Evolutionary conservation across 108 stramenopile genomes (phyloP).

Genomic region (Licmophora abbreviata): DNA sequence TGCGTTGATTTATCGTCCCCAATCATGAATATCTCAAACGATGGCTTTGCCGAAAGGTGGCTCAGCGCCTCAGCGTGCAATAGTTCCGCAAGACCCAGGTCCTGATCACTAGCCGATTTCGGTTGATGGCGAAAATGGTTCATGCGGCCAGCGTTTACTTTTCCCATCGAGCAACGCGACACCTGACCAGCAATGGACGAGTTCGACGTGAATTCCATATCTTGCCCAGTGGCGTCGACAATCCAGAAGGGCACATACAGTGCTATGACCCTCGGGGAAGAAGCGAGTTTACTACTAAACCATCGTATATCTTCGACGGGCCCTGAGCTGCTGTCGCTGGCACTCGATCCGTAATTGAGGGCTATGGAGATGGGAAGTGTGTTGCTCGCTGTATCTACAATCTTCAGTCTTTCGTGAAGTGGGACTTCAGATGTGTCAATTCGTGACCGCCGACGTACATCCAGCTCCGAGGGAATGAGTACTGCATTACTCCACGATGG

Average conservation of each 20-base stretch:
- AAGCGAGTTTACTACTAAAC: slow-evolving; percentile 11
- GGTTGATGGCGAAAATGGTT: not conserved
- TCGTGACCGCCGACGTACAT: not conserved
- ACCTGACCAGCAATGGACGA: slow-evolving; percentile 26
- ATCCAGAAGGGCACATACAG: slow-evolving; percentile 49
- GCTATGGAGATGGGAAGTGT: slow-evolving; percentile 30
- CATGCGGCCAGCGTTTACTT: not conserved
- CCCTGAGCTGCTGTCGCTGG: not conserved
- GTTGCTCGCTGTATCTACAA: slow-evolving; percentile 20
- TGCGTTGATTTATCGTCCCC: slow-evolving; percentile 32
- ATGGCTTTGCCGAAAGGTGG: slow-evolving; percentile 4
- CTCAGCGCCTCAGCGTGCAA: slow-evolving; percentile 21
- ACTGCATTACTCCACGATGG: slow-evolving; percentile 43
- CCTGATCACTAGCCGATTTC: not conserved
- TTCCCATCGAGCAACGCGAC: slow-evolving; percentile 8
- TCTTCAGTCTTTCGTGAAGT: slow-evolving; percentile 11
- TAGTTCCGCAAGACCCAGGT: slow-evolving; percentile 35
- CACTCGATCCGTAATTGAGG: slow-evolving; percentile 9
- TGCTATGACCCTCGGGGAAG: slow-evolving; percentile 18
- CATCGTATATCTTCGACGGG: slow-evolving; percentile 9
- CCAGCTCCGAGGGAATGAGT: slow-evolving; percentile 3
- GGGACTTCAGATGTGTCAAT: slow-evolving; percentile 2
- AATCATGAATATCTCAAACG: slow-evolving; percentile 43
- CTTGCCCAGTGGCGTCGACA: slow-evolving; percentile 39
- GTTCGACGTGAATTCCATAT: slow-evolving; percentile 38